These are phyloP conservation scores for Combretum micranthum DNA, from an alignment of 345 rosid species.

Conservation along the genomic window DNA sequence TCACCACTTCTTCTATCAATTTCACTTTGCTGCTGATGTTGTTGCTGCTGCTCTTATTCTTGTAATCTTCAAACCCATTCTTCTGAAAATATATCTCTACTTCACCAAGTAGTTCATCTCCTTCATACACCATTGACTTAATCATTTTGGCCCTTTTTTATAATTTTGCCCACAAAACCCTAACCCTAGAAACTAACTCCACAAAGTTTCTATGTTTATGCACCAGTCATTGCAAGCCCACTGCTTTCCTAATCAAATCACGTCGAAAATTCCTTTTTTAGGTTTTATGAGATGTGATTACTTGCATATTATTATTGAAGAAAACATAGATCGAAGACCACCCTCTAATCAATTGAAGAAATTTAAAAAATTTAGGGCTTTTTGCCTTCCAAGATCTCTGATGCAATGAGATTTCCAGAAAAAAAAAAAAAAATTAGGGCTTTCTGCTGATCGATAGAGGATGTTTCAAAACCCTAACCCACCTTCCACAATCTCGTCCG, in stretches of 20 bases:
- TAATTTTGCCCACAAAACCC: constrained; percentile 1
- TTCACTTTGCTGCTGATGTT: constrained; percentile 24
- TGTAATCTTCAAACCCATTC: constrained; percentile 20
- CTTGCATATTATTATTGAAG: not conserved
- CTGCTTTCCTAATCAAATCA: constrained; percentile 4
- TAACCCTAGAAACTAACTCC: constrained; percentile 1
- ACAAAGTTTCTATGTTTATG: not conserved
- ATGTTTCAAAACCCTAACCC: no score
- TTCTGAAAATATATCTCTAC: constrained; percentile 62
- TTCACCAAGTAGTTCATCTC: constrained; percentile 63
- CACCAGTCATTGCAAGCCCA: constrained; percentile 1
- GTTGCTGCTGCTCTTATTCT: constrained; percentile 21
- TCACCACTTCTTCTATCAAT: constrained; percentile 42
- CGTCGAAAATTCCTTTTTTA: not conserved
- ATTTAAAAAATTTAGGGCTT: constrained; percentile 10
- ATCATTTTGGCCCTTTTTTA: constrained; percentile 29
- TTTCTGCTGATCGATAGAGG: no score
- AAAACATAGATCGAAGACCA: no score
- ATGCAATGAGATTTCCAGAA: no score
- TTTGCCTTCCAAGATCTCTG: not conserved
- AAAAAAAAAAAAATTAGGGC: no score
- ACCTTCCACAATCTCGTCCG: no score
- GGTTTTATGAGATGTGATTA: not conserved
- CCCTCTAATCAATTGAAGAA: no score
- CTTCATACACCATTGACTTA: constrained; percentile 64